Evolutionary conservation across 2,329 filamentous ascomycete genomes (phyloP).

Genomic region (Erysiphe pulchra): DNA sequence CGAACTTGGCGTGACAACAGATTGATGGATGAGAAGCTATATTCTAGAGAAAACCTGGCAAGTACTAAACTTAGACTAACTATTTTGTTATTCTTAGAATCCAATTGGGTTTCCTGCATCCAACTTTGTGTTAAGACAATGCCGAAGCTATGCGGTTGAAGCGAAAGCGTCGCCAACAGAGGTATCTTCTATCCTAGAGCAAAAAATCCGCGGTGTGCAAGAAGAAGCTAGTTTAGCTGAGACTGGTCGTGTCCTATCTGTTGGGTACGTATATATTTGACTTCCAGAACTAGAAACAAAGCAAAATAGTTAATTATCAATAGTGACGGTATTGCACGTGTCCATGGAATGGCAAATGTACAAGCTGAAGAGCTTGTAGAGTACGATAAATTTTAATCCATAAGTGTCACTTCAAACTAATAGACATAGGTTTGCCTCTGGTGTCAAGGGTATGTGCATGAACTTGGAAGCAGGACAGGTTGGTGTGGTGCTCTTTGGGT

Average conservation of each 20-base stretch:
- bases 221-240: conserved; percentile 92
- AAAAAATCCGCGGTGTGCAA: conserved; percentile 94
- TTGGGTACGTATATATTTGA: conserved; percentile 50
- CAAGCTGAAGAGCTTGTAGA: conserved; percentile 99
- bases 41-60: conserved; percentile 11
- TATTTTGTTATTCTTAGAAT: conserved; percentile 44
- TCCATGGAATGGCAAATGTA: conserved; percentile 98
- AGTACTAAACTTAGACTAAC: conserved; percentile 24
- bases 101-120: conserved; percentile 56
- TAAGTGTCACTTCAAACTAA: conserved; percentile 5
- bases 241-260: conserved; percentile 94
- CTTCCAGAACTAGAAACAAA: neutral
- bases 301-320: conserved; percentile 7
- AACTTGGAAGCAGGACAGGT: conserved; percentile 99
- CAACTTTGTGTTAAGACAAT: conserved; percentile 43
- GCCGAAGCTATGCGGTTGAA: conserved; percentile 75
- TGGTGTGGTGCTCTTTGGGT: conserved; percentile 99
- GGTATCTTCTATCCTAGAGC: conserved; percentile 97
- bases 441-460: conserved; percentile 99
- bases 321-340: conserved; percentile 99
- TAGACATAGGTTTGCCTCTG: conserved; percentile 66
- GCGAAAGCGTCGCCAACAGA: conserved; percentile 91
- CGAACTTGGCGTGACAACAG: conserved; percentile 7
- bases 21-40: conserved; percentile 16
- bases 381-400: conserved; percentile 30